Base-by-base conservation (phyloP, 2,329 filamentous ascomycete species). In the Talaromyces sp. region DNA sequence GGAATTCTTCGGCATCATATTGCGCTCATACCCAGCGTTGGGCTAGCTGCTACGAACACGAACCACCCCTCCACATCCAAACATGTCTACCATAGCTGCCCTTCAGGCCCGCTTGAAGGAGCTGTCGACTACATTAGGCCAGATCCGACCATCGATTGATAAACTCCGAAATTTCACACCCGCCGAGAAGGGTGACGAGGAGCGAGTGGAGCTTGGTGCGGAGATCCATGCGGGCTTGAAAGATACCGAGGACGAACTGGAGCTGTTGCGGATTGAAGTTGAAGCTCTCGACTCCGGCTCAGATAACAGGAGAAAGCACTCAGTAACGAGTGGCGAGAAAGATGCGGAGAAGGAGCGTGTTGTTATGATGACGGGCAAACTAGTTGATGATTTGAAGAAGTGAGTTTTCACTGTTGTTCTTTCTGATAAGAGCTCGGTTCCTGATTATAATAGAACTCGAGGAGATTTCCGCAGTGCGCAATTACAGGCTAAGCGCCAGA, bases 151-250 rank as follows among this genome's bases (percentile, higher is more conserved):
- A 41, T 78, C 86, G 32, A 81, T 87, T 49, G 74, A 79, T 49
- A 79, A 82, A 32, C 72, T 87, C 16, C 75, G 79, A 58, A 84
- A 79, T 69, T 79, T 87, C 67, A 86, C 67, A 72, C 86, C 75
- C 75, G 88, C 79, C 10, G 74, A 80, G 70, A 66, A 89, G 82
- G 79, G 88, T 80, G 74, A 86, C 77, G 81, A 84, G 57, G 79
- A 80, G 5, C 84, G 87, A 51, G 71, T 86, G 17, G 91, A 96
- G 73, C 82, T 97, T 30, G 84, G 85, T 59, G 80, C 84, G 19
- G 91, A 97, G 70, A 96, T 97, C 58, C 86, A 88, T 61, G 86
- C 90, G 65, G 82, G 83, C 16, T 74, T 97, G 55, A 87, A 90
- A 62, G 86, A 89, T 52, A 84, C 89, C 45, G 87, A 95, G 64